Evolutionary conservation across 768 basidiomycete species (phyloP).

Genomic region (Pulveroboletus sp.): DNA sequence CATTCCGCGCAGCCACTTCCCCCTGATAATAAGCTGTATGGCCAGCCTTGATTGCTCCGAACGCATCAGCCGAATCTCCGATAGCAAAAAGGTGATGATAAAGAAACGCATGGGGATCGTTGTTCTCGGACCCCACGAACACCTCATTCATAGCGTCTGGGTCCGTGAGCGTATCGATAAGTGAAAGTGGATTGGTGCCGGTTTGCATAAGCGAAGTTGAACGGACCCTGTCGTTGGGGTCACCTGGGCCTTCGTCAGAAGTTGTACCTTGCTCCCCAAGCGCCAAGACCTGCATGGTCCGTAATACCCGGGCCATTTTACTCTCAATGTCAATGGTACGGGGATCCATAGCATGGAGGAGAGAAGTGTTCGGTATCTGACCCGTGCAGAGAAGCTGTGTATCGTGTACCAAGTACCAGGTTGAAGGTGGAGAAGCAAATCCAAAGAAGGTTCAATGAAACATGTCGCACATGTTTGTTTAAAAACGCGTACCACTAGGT

Average conservation of each 20-base stretch:
- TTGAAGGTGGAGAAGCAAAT: not conserved
- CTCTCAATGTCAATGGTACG: conserved; percentile 37
- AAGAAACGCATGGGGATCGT: not conserved
- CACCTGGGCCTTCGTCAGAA: not conserved
- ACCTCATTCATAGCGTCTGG: too few relatives aligned
- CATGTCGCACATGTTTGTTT: not conserved
- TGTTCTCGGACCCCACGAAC: not conserved
- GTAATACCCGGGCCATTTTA: conserved; percentile 43
- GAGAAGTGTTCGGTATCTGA: conserved; percentile 52
- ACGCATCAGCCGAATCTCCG: conserved; percentile 64
- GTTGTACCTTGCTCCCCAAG: not conserved
- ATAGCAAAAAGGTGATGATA: conserved; percentile 59
- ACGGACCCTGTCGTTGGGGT: not conserved
- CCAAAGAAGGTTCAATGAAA: not conserved
- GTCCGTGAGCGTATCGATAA: too few relatives aligned
- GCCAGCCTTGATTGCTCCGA: conserved; percentile 60
- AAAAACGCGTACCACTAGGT: conserved; percentile 44
- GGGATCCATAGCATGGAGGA: conserved; percentile 44
- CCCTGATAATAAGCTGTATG: conserved; percentile 54
- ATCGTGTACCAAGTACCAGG: not conserved
- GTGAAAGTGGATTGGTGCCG: too few relatives aligned
- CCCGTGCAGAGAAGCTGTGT: conserved; percentile 58
- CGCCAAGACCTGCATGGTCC: conserved; percentile 47
- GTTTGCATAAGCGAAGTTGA: conserved; percentile 8
- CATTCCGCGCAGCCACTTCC: conserved; percentile 53